Conservation (phyloP, 148 eudicot genomes). For the Dianthus caryophyllus region DNA sequence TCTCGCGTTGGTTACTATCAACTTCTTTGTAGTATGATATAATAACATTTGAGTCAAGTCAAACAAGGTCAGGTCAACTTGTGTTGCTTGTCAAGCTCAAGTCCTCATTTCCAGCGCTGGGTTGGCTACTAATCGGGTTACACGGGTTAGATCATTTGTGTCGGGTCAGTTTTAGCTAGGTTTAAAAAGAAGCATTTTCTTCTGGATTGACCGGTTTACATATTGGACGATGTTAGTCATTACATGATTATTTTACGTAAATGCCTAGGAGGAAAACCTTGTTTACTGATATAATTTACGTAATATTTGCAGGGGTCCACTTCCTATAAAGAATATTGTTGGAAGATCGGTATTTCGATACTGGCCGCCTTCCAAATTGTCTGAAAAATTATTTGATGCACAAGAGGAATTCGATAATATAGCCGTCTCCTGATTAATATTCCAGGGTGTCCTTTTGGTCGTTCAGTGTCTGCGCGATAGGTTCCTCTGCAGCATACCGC, state of each 20-base stretch:
- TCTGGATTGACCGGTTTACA: background rate
- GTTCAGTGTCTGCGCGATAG: conserved; percentile 20
- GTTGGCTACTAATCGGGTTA: too few species aligned
- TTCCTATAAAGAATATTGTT: conserved; percentile 56
- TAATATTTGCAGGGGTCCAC: conserved; percentile 57
- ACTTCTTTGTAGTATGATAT: too few species aligned
- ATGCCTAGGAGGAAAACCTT: too few species aligned
- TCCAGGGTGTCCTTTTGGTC: background rate
- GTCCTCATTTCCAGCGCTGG: too few species aligned
- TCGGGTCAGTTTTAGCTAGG: too few species aligned
- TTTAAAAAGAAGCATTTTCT: too few species aligned
- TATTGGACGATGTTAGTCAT: background rate
- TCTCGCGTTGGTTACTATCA: too few species aligned
- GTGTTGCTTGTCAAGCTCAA: too few species aligned
- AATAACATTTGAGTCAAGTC: too few species aligned
- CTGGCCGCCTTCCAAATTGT: conserved; percentile 64
- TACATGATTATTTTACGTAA: background rate
- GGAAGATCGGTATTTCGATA: conserved; percentile 65
- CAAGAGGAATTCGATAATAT: background rate
- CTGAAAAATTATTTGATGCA: conserved; percentile 33
- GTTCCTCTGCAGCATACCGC: background rate
- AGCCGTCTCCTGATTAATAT: conserved; percentile 22
- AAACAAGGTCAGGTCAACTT: too few species aligned
- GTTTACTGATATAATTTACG: background rate
- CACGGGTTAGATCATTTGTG: too few species aligned